Conservation (phyloP, 2,329 filamentous ascomycete species). For the Alternaria triticimaculans region DNA sequence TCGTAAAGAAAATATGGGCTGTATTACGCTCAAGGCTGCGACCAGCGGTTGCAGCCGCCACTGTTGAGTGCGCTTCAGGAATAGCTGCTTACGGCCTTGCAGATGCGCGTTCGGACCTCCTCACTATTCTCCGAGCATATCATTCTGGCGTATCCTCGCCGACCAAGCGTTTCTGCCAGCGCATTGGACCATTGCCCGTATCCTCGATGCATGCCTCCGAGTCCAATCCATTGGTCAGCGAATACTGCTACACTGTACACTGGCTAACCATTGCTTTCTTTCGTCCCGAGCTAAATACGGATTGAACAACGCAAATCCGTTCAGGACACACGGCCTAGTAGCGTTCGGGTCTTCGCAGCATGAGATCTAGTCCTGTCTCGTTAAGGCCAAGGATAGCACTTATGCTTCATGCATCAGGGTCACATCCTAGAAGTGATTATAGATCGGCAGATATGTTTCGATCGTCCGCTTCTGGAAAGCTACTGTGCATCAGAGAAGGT, state of each 20-base stretch:
- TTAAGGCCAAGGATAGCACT: background rate
- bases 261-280: background rate
- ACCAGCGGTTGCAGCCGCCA: conserved; percentile 18
- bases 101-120: conserved; percentile 29
- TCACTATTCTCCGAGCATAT: conserved; percentile 29
- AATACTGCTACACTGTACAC: background rate
- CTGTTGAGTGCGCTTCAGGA: conserved; percentile 6
- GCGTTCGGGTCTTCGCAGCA: background rate
- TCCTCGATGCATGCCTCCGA: background rate
- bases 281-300: background rate
- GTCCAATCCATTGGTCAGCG: conserved; percentile 1
- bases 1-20: conserved; percentile 15
- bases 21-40: conserved; percentile 7
- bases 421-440: background rate
- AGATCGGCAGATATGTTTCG: background rate
- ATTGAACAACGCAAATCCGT: background rate
- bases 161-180: conserved; percentile 16
- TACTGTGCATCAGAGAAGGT: background rate
- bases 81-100: conserved; percentile 11
- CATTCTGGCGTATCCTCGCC: conserved; percentile 15
- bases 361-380: background rate
- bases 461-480: conserved; percentile 4
- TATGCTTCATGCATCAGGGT: conserved; percentile 7
- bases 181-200: conserved; percentile 7
- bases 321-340: background rate